These are phyloP conservation scores for Stylosanthes scabra DNA, from an alignment of 331 rosid species.

Conservation along the genomic window DNA sequence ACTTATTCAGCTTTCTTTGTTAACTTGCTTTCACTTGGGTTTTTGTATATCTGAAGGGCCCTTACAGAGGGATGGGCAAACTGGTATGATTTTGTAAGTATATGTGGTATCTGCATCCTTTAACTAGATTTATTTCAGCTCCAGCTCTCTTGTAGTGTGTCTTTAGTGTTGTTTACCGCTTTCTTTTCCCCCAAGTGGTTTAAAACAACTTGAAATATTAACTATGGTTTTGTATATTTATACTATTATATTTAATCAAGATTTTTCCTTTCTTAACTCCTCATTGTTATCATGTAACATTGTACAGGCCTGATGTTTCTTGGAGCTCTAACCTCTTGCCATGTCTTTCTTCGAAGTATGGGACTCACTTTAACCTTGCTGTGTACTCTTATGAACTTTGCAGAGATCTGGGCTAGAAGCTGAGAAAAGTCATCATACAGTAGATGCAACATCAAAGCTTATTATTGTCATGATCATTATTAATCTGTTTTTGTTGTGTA, in stretches of 20 bases:
- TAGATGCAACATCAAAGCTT: slow-evolving; percentile 53
- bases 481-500: slow-evolving; percentile 45
- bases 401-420: slow-evolving; percentile 79
- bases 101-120: slow-evolving; percentile 24
- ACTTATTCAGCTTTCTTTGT: background rate
- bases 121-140: slow-evolving; percentile 33
- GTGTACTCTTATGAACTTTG: slow-evolving; percentile 93
- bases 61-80: slow-evolving; percentile 47
- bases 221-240: slow-evolving; percentile 22
- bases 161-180: no score
- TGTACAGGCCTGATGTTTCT: slow-evolving; percentile 99
- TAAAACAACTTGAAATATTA: background rate
- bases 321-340: slow-evolving; percentile 99
- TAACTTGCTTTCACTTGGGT: slow-evolving; percentile 2
- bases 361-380: slow-evolving; percentile 99
- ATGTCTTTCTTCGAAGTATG: slow-evolving; percentile 99
- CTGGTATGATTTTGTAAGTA: slow-evolving; percentile 55
- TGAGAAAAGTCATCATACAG: slow-evolving; percentile 8
- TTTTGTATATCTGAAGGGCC: slow-evolving; percentile 41
- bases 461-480: slow-evolving; percentile 30
- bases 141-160: slow-evolving; percentile 22
- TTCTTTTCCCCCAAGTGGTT: background rate
- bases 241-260: slow-evolving; percentile 32
- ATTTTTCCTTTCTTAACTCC: slow-evolving; percentile 66
- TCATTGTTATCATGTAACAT: slow-evolving; percentile 68